A percentile compares a stretch with the other conserved stretches of the same genome.
Conservation (phyloP, 352 stramenopile genomes). For the Phytophthora syringae region DNA sequence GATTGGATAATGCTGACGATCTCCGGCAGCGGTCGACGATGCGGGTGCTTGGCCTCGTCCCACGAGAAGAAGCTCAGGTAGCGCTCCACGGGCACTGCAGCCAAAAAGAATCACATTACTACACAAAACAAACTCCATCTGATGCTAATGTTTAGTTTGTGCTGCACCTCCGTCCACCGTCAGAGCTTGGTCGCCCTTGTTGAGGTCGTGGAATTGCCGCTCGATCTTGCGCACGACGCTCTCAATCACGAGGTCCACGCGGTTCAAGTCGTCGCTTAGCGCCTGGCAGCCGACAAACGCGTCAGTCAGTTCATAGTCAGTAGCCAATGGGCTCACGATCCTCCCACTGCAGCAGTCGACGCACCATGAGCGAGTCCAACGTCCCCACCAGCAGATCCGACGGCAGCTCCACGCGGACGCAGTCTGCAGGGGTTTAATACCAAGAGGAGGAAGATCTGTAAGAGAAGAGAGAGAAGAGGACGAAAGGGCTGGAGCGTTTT, state of each 20-base stretch:
- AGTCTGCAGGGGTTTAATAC: conserved; percentile 59
- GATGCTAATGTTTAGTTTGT: neutral
- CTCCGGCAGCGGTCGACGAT: conserved; percentile 95
- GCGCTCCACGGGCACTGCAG: conserved; percentile 88
- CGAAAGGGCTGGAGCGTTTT: neutral
- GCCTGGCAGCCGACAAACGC: conserved; percentile 44
- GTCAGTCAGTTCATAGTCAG: too few species aligned
- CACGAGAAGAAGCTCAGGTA: conserved; percentile 98
- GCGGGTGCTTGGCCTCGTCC: conserved; percentile 98
- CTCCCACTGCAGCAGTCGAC: neutral
- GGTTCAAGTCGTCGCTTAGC: conserved; percentile 94
- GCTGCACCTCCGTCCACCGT: conserved; percentile 81
- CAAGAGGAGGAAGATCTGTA: conserved; percentile 3
- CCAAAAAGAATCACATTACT: too few species aligned
- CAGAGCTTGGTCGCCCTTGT: conserved; percentile 84
- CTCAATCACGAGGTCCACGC: conserved; percentile 96
- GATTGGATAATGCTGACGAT: conserved; percentile 95
- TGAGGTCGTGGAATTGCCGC: conserved; percentile 95
- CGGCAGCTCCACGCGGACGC: conserved; percentile 90
- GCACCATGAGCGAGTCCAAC: conserved; percentile 97
- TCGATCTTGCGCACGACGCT: conserved; percentile 97
- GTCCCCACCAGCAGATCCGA: conserved; percentile 96
- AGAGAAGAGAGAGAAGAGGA: neutral
- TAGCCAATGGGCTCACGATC: neutral
- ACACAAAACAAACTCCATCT: neutral